Evolutionary conservation across 2,329 filamentous ascomycete species (phyloP), one percentile per base, ranked within the genome.

Genomic region (Chaetomiaceae sp.): DNA sequence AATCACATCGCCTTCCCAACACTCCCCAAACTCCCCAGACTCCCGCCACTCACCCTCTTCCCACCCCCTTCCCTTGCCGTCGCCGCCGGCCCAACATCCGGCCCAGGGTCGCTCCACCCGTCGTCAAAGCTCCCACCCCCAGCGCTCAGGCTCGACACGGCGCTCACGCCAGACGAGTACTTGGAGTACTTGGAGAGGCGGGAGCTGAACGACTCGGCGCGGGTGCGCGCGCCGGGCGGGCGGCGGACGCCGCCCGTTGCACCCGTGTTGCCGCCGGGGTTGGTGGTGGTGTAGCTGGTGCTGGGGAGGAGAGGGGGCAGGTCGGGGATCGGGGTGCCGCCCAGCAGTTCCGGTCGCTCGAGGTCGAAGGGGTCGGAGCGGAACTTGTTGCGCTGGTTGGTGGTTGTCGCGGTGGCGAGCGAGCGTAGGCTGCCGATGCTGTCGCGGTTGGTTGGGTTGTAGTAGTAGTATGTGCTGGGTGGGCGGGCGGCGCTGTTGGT

Each of bases 331-430:
- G 12, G 20, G 10, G 29, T 59, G 38, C 56, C 56, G 14, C 56
- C 57, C 3, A 71, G 64, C 6, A 75, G 62, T 56, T 76, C 68
- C 27, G 75, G 68, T 35, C 69, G 62, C 58, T 83, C 79, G n/a
- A 83, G 68, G 54, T 84, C 80, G 56, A 83, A 83, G 2, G 78
- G 79, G 53, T 83, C 79, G 2, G 78, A 81, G 36, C 78, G 75
- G 59, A 80, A 78, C 57, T 78, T 79, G 56, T 74, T 74, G 45
- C 74, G 71, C 14, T 68, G 64, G 6, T 47, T 43, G 24, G 41
- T 32, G 17, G 48, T 46, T n/a, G 42, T 38, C 14, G 48, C 37
- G 4, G 65, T 69, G 36, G 68, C 68, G 36, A 72, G 68, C 1
- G 67, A 68, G 14, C 57, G 56, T 37, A 68, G 56, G n/a, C 68